phyloP scores from a whole-genome alignment of 1,139 yeast species.

The Kazachstania sp. region DNA sequence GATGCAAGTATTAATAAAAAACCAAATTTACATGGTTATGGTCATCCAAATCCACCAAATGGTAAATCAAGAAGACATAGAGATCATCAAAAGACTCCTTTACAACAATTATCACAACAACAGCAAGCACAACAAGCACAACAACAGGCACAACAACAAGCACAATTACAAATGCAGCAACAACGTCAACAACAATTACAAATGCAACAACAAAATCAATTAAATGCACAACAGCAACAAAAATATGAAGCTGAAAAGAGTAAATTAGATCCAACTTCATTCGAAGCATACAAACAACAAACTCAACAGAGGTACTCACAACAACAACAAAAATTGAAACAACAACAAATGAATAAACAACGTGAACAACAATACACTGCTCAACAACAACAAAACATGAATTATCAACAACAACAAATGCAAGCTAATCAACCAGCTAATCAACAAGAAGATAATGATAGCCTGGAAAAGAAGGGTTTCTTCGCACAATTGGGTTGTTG shows the following conservation, averaged over 20 bases:
- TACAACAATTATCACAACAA: conserved; percentile 15
- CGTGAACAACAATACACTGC: conserved; percentile 20
- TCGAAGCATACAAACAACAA: conserved; percentile 33
- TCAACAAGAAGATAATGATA: conserved; percentile 4
- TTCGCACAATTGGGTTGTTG: conserved; percentile 35
- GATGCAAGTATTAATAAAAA: conserved; percentile 69
- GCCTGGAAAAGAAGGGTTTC: conserved; percentile 31
- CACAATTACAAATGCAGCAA: conserved; percentile 12
- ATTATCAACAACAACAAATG: conserved; percentile 5
- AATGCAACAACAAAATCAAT: conserved; percentile 11
- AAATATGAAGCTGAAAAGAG: neutral
- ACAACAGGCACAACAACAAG: conserved; percentile 17
- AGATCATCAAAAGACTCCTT: conserved; percentile 17
- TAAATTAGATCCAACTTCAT: conserved; percentile 31
- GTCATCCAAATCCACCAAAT: conserved; percentile 53
- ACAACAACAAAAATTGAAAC: conserved; percentile 25
- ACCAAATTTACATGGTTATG: conserved; percentile 77
- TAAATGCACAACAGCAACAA: conserved; percentile 8
- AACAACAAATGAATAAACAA: conserved; percentile 29
- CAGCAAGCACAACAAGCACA: conserved; percentile 18
- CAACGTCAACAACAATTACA: conserved; percentile 10
- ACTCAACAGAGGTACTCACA: conserved; percentile 30
- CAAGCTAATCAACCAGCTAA: conserved; percentile 14
- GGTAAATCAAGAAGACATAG: conserved; percentile 35
- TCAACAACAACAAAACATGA: conserved; percentile 9